These are phyloP conservation scores for Polysphondylium violaceum DNA, from an alignment of 78 protist species.

Conservation along the genomic window DNA sequence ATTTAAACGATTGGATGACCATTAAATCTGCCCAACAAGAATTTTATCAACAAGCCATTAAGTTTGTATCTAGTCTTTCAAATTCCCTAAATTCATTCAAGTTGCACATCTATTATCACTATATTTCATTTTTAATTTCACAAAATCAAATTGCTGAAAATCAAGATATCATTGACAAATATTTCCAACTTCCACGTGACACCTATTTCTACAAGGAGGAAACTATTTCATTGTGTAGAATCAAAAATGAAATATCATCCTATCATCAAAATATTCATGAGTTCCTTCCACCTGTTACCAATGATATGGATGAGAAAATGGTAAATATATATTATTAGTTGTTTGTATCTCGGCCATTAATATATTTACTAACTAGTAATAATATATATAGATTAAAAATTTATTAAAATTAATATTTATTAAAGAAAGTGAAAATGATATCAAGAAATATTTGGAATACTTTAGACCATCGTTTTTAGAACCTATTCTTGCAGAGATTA, in stretches of 20 bases:
- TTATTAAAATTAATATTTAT: constrained; percentile 39
- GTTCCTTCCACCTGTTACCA: not conserved
- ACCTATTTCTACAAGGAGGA: not conserved
- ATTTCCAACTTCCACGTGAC: constrained; percentile 42
- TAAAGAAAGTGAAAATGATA: not conserved
- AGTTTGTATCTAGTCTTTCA: constrained; percentile 29
- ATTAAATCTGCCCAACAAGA: not conserved
- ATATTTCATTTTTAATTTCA: constrained; percentile 1
- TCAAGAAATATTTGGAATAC: not conserved
- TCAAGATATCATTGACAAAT: constrained; percentile 3
- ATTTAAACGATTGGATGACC: constrained; percentile 34
- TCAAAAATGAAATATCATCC: not conserved
- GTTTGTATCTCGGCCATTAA: not conserved
- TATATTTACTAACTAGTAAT: not conserved
- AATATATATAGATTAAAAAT: constrained; percentile 10
- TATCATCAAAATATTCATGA: not conserved
- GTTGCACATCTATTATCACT: constrained; percentile 19
- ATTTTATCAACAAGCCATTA: not conserved
- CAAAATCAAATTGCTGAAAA: constrained; percentile 12
- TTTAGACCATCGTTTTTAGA: constrained; percentile 48
- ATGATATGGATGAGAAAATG: constrained; percentile 48
- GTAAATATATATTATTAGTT: constrained; percentile 5
- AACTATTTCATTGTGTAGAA: not conserved
- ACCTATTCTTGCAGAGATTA: constrained; percentile 40
- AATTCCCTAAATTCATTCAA: constrained; percentile 8